Percentiles rank a stretch among this genome's conserved stretches.
Conservation (phyloP, 805 yeast species). For the Maudiozyma turicensis region DNA sequence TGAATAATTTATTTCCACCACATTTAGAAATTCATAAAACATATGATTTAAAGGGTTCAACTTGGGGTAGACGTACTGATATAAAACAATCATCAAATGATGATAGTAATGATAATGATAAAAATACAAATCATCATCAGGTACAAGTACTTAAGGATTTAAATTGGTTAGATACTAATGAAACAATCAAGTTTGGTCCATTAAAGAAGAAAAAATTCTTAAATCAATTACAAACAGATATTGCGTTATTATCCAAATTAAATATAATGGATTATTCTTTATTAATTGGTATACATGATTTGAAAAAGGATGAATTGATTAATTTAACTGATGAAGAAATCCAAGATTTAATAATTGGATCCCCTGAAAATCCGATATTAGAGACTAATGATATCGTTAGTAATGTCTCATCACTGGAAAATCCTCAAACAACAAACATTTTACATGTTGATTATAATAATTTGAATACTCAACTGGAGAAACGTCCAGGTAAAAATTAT, state of each 20-base stretch:
- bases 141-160: conserved; percentile 67
- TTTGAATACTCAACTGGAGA: not conserved
- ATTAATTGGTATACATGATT: conserved; percentile 78
- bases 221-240: conserved; percentile 68
- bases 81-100: conserved; percentile 15
- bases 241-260: conserved; percentile 54
- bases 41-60: conserved; percentile 89
- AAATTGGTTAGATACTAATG: conserved; percentile 69
- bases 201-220: conserved; percentile 48
- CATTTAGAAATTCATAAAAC: conserved; percentile 75
- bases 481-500: not conserved
- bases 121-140: conserved; percentile 5
- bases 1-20: conserved; percentile 96
- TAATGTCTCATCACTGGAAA: not conserved
- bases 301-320: conserved; percentile 14
- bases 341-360: too few relatives aligned
- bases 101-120: not conserved
- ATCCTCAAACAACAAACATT: not conserved
- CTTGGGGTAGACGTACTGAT: conserved; percentile 62
- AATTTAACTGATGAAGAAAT: not conserved
- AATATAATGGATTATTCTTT: conserved; percentile 95
- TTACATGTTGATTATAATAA: not conserved
- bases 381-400: not conserved
- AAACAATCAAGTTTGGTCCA: conserved; percentile 68
- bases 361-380: too few relatives aligned